Conservation (phyloP, 306 rosid genomes). For the Purshia tridentata region DNA sequence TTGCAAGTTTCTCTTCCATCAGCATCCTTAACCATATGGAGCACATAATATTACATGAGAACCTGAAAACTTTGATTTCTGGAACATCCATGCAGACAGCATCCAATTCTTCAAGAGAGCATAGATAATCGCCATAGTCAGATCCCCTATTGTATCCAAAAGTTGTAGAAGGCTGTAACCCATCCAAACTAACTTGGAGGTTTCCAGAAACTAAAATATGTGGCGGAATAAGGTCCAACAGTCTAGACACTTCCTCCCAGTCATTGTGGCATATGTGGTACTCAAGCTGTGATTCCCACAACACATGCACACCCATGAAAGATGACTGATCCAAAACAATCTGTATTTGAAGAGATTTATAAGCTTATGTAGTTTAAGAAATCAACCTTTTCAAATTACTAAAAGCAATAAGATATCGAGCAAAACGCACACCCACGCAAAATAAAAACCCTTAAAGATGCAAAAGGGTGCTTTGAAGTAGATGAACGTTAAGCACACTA, state of each 20-base stretch:
- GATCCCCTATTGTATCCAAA: constrained; percentile 52
- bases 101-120: constrained; percentile 82
- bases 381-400: constrained; percentile 1
- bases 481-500: neutral
- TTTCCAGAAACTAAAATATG: constrained; percentile 56
- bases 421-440: neutral
- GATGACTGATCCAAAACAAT: constrained; percentile 69
- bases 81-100: constrained; percentile 70
- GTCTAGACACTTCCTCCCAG: constrained; percentile 71
- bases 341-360: constrained; percentile 47
- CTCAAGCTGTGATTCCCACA: constrained; percentile 95
- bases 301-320: constrained; percentile 49
- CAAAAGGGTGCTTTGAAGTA: neutral
- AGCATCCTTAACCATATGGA: constrained; percentile 77
- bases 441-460: neutral
- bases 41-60: constrained; percentile 49
- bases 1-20: constrained; percentile 75
- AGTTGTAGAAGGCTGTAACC: constrained; percentile 49
- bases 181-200: constrained; percentile 87
- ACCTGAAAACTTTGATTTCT: constrained; percentile 59
- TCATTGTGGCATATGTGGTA: constrained; percentile 64
- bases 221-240: constrained; percentile 66
- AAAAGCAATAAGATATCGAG: neutral
- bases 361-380: neutral
- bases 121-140: constrained; percentile 55